Evolutionary conservation across 768 basidiomycete species (phyloP), one percentile per base, ranked within the genome.

Genomic region (Leucocoprinus sp.): DNA sequence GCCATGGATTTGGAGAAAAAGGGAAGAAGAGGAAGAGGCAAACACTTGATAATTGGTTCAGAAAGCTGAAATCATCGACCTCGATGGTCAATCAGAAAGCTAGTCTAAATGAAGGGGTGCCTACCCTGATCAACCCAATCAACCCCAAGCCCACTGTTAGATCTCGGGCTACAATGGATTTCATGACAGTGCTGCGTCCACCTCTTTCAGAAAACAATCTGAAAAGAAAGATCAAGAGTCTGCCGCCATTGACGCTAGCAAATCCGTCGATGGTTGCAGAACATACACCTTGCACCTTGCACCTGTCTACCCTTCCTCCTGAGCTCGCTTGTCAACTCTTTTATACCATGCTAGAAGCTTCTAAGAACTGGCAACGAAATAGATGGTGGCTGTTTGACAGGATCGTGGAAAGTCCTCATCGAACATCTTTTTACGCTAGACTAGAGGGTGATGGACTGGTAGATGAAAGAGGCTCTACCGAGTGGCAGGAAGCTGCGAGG

Each of bases 361-460:
- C 86, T 15, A 67, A 62, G 31, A 54, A 61, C 6, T 91, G 87
- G 88, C 64, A 73, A 50, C 67, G 77, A 40, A 87, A 84, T 50
- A 84, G 80, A 54, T 91, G 88, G 89, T 90, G 82, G 81, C 69
- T 91, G 15, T 82, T 86, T 60, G 86, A 91, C 55, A 70, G 80
- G 17, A 50, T 90, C 11, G 89, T 90, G 1, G 85, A 90, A 62
- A 87, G 84, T 53, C 86, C 88, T 3, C 88, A 91, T 63, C 69
- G 77, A n/a, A 85, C 88, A 1, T 76, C 82, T 1, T 88, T 90
- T 61, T 91, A 75, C 62, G 77, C 75, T 4, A 64, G 86, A 39
- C 50, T 67, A 8, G 66, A 67, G 21, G 60, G 64, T 12, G 64
- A 76, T 40, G 66, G 72, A 29, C 62, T 66, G 7, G 37, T 19